These are phyloP conservation scores for Podospora anserina DNA, from an alignment of 495 filamentous ascomycete genomes.

Conservation along the genomic window DNA sequence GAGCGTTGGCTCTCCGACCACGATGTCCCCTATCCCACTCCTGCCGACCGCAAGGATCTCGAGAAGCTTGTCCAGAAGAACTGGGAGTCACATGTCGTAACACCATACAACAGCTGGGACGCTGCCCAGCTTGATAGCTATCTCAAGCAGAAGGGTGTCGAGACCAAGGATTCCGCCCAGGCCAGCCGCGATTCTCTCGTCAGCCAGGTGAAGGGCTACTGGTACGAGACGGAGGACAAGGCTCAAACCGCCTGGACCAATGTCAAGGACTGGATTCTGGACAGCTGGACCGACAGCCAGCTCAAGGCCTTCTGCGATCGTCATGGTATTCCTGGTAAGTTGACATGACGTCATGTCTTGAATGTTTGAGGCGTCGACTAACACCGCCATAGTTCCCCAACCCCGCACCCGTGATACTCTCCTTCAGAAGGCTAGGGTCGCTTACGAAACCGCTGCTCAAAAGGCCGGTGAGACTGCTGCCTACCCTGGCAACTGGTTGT, in stretches of 20 bases:
- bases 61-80: conserved; percentile 82
- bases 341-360: background rate
- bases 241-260: conserved; percentile 64
- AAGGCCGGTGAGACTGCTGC: conserved; percentile 75
- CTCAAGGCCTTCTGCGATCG: conserved; percentile 90
- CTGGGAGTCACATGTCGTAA: conserved; percentile 68
- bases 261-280: conserved; percentile 89
- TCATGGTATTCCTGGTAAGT: conserved; percentile 69
- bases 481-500: conserved; percentile 97
- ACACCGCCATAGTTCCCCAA: conserved; percentile 53
- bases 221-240: conserved; percentile 73
- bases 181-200: conserved; percentile 64
- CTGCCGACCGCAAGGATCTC: conserved; percentile 82
- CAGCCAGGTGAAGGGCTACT: conserved; percentile 64
- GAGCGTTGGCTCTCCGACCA: conserved; percentile 96
- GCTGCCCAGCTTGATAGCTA: conserved; percentile 61
- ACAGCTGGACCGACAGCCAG: conserved; percentile 69
- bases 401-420: conserved; percentile 82
- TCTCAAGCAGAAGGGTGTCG: conserved; percentile 62
- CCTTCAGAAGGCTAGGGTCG: conserved; percentile 71
- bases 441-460: conserved; percentile 76
- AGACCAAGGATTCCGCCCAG: conserved; percentile 60
- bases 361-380: background rate
- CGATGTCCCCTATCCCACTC: conserved; percentile 78
- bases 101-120: conserved; percentile 72